phyloP scores from a whole-genome alignment of 176 grass and related monocot genomes.

The Musa itinerans region DNA sequence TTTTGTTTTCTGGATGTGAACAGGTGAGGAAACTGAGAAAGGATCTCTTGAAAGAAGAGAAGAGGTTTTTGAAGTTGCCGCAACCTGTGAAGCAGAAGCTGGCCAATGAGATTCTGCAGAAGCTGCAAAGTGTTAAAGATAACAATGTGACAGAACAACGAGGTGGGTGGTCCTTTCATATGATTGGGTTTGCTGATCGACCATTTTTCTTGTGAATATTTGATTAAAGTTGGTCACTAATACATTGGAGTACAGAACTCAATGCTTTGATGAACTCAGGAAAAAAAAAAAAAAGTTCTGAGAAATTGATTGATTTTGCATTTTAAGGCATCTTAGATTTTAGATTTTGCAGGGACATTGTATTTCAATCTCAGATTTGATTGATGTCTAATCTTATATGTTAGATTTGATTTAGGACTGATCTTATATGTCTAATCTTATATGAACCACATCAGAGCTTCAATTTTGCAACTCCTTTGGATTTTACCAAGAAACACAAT shows the following conservation, averaged over 20 bases:
- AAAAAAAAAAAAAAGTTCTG: no score
- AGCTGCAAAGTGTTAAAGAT: slow-evolving; percentile 32
- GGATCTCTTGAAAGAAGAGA: slow-evolving; percentile 35
- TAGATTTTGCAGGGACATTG: no score
- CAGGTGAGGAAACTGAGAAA: slow-evolving; percentile 76
- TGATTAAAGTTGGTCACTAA: background rate
- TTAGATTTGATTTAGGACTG: no score
- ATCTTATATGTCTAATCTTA: no score
- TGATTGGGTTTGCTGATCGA: background rate
- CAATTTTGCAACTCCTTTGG: no score
- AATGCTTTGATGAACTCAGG: no score
- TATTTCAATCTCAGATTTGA: no score
- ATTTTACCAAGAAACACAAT: no score
- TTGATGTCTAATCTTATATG: no score
- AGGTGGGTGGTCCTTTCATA: slow-evolving; percentile 33
- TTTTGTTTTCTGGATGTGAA: slow-evolving; percentile 7
- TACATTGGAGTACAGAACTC: background rate
- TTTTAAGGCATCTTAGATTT: no score
- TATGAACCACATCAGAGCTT: no score
- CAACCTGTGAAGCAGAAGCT: slow-evolving; percentile 62
- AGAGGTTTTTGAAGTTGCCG: slow-evolving; percentile 42
- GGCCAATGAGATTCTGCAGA: slow-evolving; percentile 42
- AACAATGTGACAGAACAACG: slow-evolving; percentile 40
- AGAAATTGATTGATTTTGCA: no score
- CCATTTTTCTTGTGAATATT: background rate